These are phyloP conservation scores for Amorphotheca resinae DNA, from an alignment of 495 filamentous ascomycete species.

Conservation along the genomic window DNA sequence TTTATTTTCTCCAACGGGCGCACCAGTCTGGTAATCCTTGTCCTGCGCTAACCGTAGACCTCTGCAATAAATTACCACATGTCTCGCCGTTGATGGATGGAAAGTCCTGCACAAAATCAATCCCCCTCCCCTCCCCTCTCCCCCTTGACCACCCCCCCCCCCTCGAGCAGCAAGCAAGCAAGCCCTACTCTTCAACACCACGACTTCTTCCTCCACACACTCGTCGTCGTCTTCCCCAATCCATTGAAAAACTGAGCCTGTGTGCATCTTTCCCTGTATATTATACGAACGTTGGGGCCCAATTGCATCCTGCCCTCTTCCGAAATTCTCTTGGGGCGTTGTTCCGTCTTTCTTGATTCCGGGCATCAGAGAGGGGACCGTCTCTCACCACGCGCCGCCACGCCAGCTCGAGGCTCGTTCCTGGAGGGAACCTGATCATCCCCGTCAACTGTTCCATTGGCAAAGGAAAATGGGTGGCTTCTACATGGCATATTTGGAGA, in stretches of 20 bases:
- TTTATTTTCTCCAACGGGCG: constrained; percentile 9
- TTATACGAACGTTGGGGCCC: constrained; percentile 36
- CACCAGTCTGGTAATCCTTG: constrained; percentile 17
- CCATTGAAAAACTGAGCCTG: constrained; percentile 16
- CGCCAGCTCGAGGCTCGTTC: constrained; percentile 10
- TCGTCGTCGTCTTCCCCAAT: constrained; percentile 15
- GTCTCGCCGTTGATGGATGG: constrained; percentile 37
- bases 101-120: constrained; percentile 19
- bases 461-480: constrained; percentile 40
- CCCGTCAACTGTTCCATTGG: constrained; percentile 5
- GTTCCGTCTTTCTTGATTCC: constrained; percentile 12
- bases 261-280: constrained; percentile 22
- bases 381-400: constrained; percentile 14
- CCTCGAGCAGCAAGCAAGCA: constrained; percentile 18
- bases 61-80: constrained; percentile 51
- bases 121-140: background rate
- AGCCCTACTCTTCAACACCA: constrained; percentile 22
- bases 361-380: constrained; percentile 7
- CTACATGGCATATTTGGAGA: constrained; percentile 52
- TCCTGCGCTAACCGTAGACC: constrained; percentile 30
- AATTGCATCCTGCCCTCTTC: constrained; percentile 34
- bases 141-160: constrained; percentile 21
- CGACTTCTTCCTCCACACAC: constrained; percentile 16
- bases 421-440: constrained; percentile 10
- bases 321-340: constrained; percentile 11